Conservation (phyloP, 257 asterid genomes). For the Solanum dulcamara region DNA sequence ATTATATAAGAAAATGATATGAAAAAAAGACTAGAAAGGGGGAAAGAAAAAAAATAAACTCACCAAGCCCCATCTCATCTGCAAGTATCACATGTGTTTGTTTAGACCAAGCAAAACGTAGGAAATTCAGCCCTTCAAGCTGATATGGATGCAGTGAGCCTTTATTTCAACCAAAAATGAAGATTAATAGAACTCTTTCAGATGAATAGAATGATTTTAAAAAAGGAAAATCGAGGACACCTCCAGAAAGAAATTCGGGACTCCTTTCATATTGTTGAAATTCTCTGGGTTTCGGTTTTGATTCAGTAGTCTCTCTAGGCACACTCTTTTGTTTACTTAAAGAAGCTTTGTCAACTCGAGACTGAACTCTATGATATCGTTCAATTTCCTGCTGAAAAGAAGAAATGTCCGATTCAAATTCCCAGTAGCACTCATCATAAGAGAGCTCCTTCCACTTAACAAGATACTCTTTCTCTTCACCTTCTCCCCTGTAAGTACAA, state of each 20-base stretch:
- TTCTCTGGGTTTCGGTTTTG: constrained; percentile 61
- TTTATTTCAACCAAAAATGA: constrained; percentile 5
- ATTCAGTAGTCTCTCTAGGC: constrained; percentile 46
- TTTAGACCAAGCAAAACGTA: constrained; percentile 93
- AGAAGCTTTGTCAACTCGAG: constrained; percentile 17
- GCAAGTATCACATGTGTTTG: constrained; percentile 96
- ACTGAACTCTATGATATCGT: constrained; percentile 46
- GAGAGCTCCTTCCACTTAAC: constrained; percentile 99
- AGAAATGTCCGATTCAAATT: constrained; percentile 71
- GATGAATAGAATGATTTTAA: not conserved
- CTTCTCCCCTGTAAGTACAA: constrained; percentile 34
- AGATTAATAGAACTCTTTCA: not conserved
- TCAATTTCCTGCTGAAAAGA: constrained; percentile 80
- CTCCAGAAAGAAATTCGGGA: constrained; percentile 89
- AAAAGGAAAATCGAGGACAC: constrained; percentile 20
- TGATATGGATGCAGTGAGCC: constrained; percentile 98
- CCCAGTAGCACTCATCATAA: constrained; percentile 96
- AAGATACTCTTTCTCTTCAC: constrained; percentile 70
- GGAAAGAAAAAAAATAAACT: constrained; percentile 8
- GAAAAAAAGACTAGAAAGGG: not conserved
- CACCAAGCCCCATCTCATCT: constrained; percentile 99
- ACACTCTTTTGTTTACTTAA: constrained; percentile 46
- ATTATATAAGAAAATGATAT: not conserved
- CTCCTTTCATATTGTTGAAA: constrained; percentile 85
- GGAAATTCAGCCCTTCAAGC: constrained; percentile 95